Evolutionary conservation across 805 yeast genomes (phyloP).

Genomic region (Metschnikowia baotianmanensis): DNA sequence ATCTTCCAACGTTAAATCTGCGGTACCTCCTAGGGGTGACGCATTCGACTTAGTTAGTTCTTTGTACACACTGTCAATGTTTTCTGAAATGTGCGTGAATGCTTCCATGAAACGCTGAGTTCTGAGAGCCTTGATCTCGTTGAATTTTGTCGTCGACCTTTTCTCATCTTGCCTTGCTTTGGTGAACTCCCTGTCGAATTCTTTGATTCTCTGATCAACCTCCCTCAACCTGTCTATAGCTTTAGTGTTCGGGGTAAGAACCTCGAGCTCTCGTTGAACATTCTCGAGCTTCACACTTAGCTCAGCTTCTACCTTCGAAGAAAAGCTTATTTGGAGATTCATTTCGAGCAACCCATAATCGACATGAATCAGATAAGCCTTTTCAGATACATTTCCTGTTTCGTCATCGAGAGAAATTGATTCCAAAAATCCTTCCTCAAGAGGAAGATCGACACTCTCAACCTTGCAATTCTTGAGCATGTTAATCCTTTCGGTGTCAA

Average conservation of each 20-base stretch:
- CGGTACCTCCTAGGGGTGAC: slow-evolving; percentile 89
- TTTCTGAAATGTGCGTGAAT: slow-evolving; percentile 68
- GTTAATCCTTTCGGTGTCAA: slow-evolving; percentile 54
- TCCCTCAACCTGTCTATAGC: slow-evolving; percentile 75
- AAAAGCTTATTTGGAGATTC: slow-evolving; percentile 42
- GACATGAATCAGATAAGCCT: slow-evolving; percentile 48
- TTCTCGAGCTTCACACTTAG: slow-evolving; percentile 32
- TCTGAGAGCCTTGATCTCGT: slow-evolving; percentile 57
- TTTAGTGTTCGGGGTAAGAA: slow-evolving; percentile 74
- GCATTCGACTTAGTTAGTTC: slow-evolving; percentile 74
- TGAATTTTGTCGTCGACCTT: slow-evolving; percentile 52
- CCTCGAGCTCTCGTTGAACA: slow-evolving; percentile 38
- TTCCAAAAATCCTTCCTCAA: slow-evolving; percentile 58
- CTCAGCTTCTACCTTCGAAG: slow-evolving; percentile 37
- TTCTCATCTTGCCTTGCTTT: slow-evolving; percentile 60
- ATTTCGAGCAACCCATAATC: slow-evolving; percentile 51
- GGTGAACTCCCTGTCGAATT: slow-evolving; percentile 63
- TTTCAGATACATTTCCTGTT: slow-evolving; percentile 31
- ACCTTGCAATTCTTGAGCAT: slow-evolving; percentile 71
- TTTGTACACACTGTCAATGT: slow-evolving; percentile 75
- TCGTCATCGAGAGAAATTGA: slow-evolving; percentile 59
- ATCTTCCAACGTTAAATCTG: slow-evolving; percentile 80
- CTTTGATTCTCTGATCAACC: slow-evolving; percentile 57
- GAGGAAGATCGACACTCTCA: slow-evolving; percentile 63
- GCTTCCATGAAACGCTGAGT: slow-evolving; percentile 65